Percentiles rank a stretch among this genome's conserved stretches.
Conservation (phyloP, 2,329 filamentous ascomycete species). For the Aspergillus pseudoviridinutans region DNA sequence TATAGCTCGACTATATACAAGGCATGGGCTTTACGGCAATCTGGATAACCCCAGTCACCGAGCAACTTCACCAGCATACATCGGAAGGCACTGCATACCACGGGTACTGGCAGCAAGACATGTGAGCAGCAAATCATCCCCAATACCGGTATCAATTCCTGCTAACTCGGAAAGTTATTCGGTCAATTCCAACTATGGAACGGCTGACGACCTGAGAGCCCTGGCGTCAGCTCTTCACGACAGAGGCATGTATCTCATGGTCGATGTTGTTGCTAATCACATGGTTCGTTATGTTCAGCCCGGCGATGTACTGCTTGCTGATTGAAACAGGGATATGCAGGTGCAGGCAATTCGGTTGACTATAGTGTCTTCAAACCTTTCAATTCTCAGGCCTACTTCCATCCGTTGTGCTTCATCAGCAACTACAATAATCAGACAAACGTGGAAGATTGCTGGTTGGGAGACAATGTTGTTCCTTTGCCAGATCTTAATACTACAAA, state of each 20-base stretch:
- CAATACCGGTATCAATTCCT: background rate
- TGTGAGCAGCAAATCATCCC: constrained; percentile 22
- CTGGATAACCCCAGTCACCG: constrained; percentile 47
- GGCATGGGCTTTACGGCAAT: constrained; percentile 47
- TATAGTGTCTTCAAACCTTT: constrained; percentile 53
- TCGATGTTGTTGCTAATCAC: constrained; percentile 58
- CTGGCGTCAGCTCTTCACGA: constrained; percentile 54
- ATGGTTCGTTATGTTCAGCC: constrained; percentile 30
- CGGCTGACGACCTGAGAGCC: constrained; percentile 54
- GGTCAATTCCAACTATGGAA: constrained; percentile 59
- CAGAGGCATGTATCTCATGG: constrained; percentile 58
- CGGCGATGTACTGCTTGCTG: constrained; percentile 3
- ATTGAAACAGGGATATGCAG: constrained; percentile 42
- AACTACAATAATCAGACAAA: constrained; percentile 52
- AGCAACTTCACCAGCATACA: constrained; percentile 33
- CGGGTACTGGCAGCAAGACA: constrained; percentile 50
- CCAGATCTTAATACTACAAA: constrained; percentile 60
- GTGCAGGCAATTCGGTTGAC: constrained; percentile 47
- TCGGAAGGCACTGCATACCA: constrained; percentile 44
- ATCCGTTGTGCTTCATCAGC: constrained; percentile 52
- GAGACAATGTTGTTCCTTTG: constrained; percentile 53
- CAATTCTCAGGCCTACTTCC: constrained; percentile 56
- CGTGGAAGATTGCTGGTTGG: constrained; percentile 51
- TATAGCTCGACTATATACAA: constrained; percentile 48
- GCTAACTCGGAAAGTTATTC: constrained; percentile 30